Evolutionary conservation across 805 yeast genomes (phyloP), one percentile per base, ranked within the genome.

Genomic region (Zygoascus ofunaensis): DNA sequence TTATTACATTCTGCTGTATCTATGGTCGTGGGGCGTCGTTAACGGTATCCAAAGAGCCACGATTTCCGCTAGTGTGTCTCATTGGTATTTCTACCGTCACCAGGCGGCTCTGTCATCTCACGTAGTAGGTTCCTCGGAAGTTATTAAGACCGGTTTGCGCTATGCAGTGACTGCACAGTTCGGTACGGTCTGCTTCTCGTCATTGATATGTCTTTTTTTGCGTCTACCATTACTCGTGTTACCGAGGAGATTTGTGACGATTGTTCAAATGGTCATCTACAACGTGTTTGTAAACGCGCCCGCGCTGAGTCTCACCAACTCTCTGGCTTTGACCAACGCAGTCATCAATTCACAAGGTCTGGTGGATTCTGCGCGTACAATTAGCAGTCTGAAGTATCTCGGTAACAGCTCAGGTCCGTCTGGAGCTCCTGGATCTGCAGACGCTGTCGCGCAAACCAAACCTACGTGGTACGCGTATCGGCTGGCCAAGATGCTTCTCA

Each of bases 21-120:
- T 69, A 34, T 68, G 72, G 72, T 62, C 71, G 1, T 64, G 69
- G 65, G 65, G 66, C 2, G 60, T 69, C 18, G 47, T 68, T 12
- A 52, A 62, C 36, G 65, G 66, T 7, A 51, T 67, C 38, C 65
- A 64, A 44, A 56, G 67, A n/a, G 58, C 57, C 17, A 50, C 65
- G 2, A 50, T 66, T 4, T 49, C 69, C 2, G 58, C 60, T 4
- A 51, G 64, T 3, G 66, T 68, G 10, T 51, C 61, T 4, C 64
- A 62, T 44, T 69, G 71, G 70, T 68, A 64, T 45, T 58, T 62
- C 44, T 54, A 58, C 41, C 52, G 62, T 1, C 52, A 52, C 15
- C 49, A 37, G 33, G 48, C 58, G 14, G 38, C 52, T 7, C 30
- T 26, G 10, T 7, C 30, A 7, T 7, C 7, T 26, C 30, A 26